Conservation (phyloP, 805 yeast species). For the Cyberlindnera petersonii region DNA sequence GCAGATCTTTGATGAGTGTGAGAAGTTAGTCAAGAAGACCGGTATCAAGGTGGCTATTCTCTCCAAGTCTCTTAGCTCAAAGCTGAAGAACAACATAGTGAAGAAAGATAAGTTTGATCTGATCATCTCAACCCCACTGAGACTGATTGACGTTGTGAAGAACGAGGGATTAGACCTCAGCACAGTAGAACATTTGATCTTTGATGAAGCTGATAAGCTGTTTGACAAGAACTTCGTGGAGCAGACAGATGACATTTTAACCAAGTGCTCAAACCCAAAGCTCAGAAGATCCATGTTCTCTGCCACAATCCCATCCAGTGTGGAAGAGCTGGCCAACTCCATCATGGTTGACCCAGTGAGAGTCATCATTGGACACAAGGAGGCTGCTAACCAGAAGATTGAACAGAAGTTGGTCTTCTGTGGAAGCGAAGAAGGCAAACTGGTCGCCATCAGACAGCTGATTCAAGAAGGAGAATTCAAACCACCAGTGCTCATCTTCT, state of each 20-base stretch:
- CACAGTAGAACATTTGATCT: conserved; percentile 67
- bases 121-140: conserved; percentile 80
- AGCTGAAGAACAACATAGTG: conserved; percentile 58
- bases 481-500: conserved; percentile 90
- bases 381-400: conserved; percentile 81
- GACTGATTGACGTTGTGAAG: conserved; percentile 76
- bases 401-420: conserved; percentile 81
- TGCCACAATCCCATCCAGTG: conserved; percentile 92
- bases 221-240: conserved; percentile 83
- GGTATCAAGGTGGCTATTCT: conserved; percentile 57
- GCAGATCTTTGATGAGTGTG: conserved; percentile 74
- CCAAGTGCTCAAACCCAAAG: conserved; percentile 39
- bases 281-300: conserved; percentile 74
- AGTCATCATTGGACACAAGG: conserved; percentile 87
- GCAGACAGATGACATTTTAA: conserved; percentile 83
- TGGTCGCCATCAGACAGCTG: conserved; percentile 86
- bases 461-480: conserved; percentile 77
- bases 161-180: conserved; percentile 56
- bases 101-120: conserved; percentile 68
- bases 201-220: conserved; percentile 95
- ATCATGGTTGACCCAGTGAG: conserved; percentile 78
- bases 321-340: conserved; percentile 80
- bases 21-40: conserved; percentile 44
- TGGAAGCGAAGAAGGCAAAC: conserved; percentile 94
- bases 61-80: conserved; percentile 67